phyloP scores from a whole-genome alignment of 306 rosid species.

The Prunus dulcis region DNA sequence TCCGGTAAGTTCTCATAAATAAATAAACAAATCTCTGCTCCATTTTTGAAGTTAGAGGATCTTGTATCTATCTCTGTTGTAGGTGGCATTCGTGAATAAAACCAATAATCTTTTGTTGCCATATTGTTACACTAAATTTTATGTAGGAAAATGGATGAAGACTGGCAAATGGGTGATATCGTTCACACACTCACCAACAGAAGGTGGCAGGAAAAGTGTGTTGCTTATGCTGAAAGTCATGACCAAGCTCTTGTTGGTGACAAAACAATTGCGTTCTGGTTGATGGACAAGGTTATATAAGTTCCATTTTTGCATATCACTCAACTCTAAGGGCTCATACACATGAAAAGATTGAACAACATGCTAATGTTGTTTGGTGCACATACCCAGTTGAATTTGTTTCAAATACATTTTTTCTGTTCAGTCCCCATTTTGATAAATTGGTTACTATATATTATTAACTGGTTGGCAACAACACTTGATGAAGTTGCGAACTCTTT shows the following conservation, averaged over 20 bases:
- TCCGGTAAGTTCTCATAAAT: constrained; percentile 50
- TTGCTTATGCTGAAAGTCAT: constrained; percentile 97
- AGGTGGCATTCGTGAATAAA: not conserved
- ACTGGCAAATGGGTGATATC: constrained; percentile 83
- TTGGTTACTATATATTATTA: too few species aligned
- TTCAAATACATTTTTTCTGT: too few species aligned
- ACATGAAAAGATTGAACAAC: too few species aligned
- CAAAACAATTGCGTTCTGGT: constrained; percentile 97
- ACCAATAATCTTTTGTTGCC: not conserved
- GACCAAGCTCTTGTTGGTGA: constrained; percentile 99
- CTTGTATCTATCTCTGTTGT: not conserved
- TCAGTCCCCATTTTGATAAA: too few species aligned
- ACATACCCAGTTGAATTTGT: too few species aligned
- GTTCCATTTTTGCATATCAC: not conserved
- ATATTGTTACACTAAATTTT: not conserved
- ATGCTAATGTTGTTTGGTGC: too few species aligned
- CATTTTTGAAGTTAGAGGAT: not conserved
- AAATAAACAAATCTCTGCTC: not conserved
- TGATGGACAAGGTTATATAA: constrained; percentile 90
- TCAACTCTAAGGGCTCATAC: too few species aligned
- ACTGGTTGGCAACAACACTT: too few species aligned
- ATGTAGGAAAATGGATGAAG: constrained; percentile 71
- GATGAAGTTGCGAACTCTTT: too few species aligned
- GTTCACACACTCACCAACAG: constrained; percentile 79
- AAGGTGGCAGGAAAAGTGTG: constrained; percentile 94